Evolutionary conservation across 2,329 filamentous ascomycete species (phyloP).

Genomic region (Parafenestella ontariensis): DNA sequence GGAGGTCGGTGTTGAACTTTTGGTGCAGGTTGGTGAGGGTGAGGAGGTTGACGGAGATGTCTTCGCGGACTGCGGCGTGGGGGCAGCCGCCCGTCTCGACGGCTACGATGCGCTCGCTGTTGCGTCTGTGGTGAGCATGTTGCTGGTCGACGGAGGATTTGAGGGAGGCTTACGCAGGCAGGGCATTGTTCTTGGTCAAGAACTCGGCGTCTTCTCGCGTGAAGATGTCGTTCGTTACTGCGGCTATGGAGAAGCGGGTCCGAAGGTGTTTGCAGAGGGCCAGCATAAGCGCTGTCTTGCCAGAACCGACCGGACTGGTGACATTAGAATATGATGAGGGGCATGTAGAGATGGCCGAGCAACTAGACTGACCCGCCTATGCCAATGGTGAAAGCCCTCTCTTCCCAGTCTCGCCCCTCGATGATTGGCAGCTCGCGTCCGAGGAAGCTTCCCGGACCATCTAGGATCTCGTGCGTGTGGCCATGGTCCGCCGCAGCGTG

Average conservation of each 20-base stretch:
- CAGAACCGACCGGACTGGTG: slow-evolving; percentile 86
- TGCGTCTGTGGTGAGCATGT: neutral
- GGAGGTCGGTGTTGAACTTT: slow-evolving; percentile 79
- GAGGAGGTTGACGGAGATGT: slow-evolving; percentile 92
- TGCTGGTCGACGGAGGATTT: neutral
- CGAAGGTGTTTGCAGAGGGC: slow-evolving; percentile 87
- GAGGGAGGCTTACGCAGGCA: slow-evolving; percentile 64
- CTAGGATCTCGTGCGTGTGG: slow-evolving; percentile 93
- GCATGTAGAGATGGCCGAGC: neutral
- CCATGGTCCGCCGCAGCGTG: slow-evolving; percentile 74
- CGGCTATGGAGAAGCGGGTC: slow-evolving; percentile 82
- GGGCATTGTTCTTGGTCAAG: slow-evolving; percentile 83
- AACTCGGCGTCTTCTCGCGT: slow-evolving; percentile 98
- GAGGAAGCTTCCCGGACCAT: slow-evolving; percentile 88
- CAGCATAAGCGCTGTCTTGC: slow-evolving; percentile 97
- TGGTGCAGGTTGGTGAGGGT: slow-evolving; percentile 88
- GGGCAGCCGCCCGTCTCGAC: slow-evolving; percentile 98
- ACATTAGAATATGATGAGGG: slow-evolving; percentile 10
- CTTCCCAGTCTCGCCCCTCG: slow-evolving; percentile 84
- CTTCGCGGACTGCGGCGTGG: slow-evolving; percentile 95
- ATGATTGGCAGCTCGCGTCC: slow-evolving; percentile 93
- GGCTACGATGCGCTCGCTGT: slow-evolving; percentile 76
- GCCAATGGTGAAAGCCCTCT: slow-evolving; percentile 93
- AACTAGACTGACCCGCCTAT: slow-evolving; percentile 82
- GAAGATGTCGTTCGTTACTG: slow-evolving; percentile 99